Evolutionary conservation across 2,329 filamentous ascomycete genomes (phyloP).

Genomic region (Colletotrichum liriopes): DNA sequence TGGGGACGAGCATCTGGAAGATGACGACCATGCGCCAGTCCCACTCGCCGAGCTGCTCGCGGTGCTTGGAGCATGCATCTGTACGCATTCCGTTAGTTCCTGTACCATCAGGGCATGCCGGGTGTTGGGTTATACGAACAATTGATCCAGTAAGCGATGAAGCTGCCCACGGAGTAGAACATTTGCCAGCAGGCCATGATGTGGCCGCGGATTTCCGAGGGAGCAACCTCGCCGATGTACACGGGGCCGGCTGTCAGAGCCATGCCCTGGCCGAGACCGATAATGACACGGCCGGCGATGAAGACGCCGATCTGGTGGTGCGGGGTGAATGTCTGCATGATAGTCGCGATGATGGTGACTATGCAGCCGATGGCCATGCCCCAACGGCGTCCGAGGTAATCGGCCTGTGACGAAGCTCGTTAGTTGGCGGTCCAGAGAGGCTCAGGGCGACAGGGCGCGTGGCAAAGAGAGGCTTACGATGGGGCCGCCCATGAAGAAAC

Average conservation of each 20-base stretch:
- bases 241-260: conserved; percentile 55
- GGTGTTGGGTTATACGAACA: neutral
- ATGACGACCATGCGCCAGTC: conserved; percentile 82
- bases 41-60: conserved; percentile 74
- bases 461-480: conserved; percentile 53
- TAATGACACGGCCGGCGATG: conserved; percentile 77
- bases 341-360: conserved; percentile 77
- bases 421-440: neutral
- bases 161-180: conserved; percentile 75
- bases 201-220: conserved; percentile 62
- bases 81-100: neutral
- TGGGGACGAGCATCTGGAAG: conserved; percentile 79
- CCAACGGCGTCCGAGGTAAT: conserved; percentile 73
- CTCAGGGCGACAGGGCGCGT: neutral
- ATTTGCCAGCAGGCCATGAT: conserved; percentile 80
- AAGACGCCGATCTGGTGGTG: conserved; percentile 74
- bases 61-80: conserved; percentile 70
- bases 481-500: conserved; percentile 79
- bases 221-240: conserved; percentile 43
- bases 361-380: conserved; percentile 78
- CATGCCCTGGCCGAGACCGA: conserved; percentile 80
- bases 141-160: conserved; percentile 69
- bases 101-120: too few species aligned
- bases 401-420: conserved; percentile 54
- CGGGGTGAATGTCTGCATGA: conserved; percentile 78